Evolutionary conservation across 2,329 filamentous ascomycete species (phyloP).

Genomic region (Cordyceps cateniannulata): DNA sequence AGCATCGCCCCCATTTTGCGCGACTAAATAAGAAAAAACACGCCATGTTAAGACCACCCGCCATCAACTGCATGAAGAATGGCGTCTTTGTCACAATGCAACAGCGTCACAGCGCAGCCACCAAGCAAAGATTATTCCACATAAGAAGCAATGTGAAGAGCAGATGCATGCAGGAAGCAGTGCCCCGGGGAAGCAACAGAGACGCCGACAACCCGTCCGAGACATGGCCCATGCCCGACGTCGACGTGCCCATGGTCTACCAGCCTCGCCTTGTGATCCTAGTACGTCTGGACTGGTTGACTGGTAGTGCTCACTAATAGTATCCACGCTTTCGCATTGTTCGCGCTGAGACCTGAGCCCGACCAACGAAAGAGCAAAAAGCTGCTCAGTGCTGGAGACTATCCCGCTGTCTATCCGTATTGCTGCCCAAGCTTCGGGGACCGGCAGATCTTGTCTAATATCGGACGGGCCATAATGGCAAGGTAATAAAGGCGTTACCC

Average conservation of each 20-base stretch:
- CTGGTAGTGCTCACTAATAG: background rate
- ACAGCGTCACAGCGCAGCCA: background rate
- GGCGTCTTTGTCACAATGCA: background rate
- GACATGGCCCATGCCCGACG: background rate
- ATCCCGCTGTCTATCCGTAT: background rate
- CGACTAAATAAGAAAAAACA: background rate
- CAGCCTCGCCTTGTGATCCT: background rate
- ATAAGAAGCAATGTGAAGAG: background rate
- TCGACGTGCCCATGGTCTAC: background rate
- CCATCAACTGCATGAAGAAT: background rate
- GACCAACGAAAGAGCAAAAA: background rate
- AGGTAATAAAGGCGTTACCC: background rate
- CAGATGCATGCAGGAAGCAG: background rate
- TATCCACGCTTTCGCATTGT: background rate
- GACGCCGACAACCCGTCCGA: background rate
- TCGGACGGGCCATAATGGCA: background rate
- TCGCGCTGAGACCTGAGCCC: slow-evolving; percentile 7
- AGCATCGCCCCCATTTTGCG: background rate
- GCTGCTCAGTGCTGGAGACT: background rate
- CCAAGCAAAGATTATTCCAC: background rate
- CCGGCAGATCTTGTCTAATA: background rate
- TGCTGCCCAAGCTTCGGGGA: background rate
- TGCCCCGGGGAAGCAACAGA: background rate
- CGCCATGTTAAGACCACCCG: background rate
- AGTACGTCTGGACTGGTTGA: background rate